Conservation (phyloP, 768 basidiomycete genomes). For the Mycena polygramma region DNA sequence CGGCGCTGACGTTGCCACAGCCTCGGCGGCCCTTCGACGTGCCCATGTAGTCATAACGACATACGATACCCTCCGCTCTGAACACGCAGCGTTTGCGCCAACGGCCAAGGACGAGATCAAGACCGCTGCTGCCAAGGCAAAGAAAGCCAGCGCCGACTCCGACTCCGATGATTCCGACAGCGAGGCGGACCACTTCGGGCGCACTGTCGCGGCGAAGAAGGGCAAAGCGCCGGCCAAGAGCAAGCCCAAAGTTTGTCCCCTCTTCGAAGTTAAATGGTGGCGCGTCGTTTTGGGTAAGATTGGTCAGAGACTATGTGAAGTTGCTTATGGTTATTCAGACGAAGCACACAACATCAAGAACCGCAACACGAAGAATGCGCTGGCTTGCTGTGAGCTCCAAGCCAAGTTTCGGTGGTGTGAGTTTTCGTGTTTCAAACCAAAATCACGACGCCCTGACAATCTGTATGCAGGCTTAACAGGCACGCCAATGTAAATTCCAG, state of each 20-base stretch:
- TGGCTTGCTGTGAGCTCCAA: slow-evolving; percentile 83
- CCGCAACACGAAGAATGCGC: slow-evolving; percentile 78
- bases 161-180: slow-evolving; percentile 49
- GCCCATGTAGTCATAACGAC: slow-evolving; percentile 89
- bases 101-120: slow-evolving; percentile 69
- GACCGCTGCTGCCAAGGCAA: slow-evolving; percentile 48
- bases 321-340: slow-evolving; percentile 59
- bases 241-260: slow-evolving; percentile 65
- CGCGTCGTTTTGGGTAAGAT: slow-evolving; percentile 83
- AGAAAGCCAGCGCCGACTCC: slow-evolving; percentile 52
- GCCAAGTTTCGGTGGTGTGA: slow-evolving; percentile 86
- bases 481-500: slow-evolving; percentile 72
- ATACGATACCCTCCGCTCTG: slow-evolving; percentile 86
- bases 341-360: slow-evolving; percentile 98
- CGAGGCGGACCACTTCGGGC: slow-evolving; percentile 61
- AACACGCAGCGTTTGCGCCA: slow-evolving; percentile 69
- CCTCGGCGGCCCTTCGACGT: slow-evolving; percentile 64
- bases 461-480: slow-evolving; percentile 67
- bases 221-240: slow-evolving; percentile 55
- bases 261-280: slow-evolving; percentile 88
- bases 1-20: slow-evolving; percentile 48
- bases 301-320: slow-evolving; percentile 9
- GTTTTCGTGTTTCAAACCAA: too few species aligned
- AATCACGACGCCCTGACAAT: too few species aligned
- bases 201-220: slow-evolving; percentile 54